phyloP scores from a whole-genome alignment of 1,284 basidiomycete genomes.

The Sporisorium exsertum region DNA sequence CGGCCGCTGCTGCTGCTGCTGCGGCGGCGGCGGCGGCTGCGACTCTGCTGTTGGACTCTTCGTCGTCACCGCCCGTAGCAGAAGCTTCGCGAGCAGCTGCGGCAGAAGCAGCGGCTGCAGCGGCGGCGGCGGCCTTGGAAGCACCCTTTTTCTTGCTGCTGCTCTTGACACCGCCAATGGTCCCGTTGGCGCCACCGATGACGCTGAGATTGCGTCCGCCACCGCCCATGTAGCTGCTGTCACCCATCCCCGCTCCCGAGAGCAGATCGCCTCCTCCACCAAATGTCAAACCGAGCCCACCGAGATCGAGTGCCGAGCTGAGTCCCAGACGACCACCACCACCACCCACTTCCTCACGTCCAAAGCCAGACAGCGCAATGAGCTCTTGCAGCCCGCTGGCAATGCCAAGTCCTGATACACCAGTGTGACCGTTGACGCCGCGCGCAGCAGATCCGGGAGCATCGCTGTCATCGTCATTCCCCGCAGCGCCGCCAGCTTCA shows the following conservation, averaged over 20 bases:
- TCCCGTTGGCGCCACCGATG: slow-evolving; percentile 39
- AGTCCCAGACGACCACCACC: slow-evolving; percentile 31
- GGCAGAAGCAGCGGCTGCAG: slow-evolving; percentile 39
- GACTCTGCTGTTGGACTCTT: slow-evolving; percentile 46
- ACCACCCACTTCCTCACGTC: slow-evolving; percentile 39
- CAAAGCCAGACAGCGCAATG: slow-evolving; percentile 52
- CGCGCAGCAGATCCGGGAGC: slow-evolving; percentile 19
- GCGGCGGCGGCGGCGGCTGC: slow-evolving; percentile 48
- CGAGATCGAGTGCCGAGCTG: slow-evolving; percentile 32
- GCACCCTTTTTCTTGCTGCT: slow-evolving; percentile 49
- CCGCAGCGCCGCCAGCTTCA: slow-evolving; percentile 20
- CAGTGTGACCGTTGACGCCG: slow-evolving; percentile 16
- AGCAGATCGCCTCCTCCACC: slow-evolving; percentile 47
- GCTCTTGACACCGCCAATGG: slow-evolving; percentile 33
- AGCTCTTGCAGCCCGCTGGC: slow-evolving; percentile 52
- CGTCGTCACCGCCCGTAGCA: slow-evolving; percentile 44
- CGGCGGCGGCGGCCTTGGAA: slow-evolving; percentile 40
- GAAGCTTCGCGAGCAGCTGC: slow-evolving; percentile 52
- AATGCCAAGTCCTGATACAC: slow-evolving; percentile 23
- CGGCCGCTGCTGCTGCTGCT: slow-evolving; percentile 35
- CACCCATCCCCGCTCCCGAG: slow-evolving; percentile 56
- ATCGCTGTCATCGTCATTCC: slow-evolving; percentile 38
- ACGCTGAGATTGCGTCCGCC: slow-evolving; percentile 35
- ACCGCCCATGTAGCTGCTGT: slow-evolving; percentile 57
- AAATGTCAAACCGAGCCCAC: slow-evolving; percentile 45